Evolutionary conservation across 2,329 filamentous ascomycete genomes (phyloP), one percentile per base, ranked within the genome.

Genomic region (Talaromyces rugulosus): DNA sequence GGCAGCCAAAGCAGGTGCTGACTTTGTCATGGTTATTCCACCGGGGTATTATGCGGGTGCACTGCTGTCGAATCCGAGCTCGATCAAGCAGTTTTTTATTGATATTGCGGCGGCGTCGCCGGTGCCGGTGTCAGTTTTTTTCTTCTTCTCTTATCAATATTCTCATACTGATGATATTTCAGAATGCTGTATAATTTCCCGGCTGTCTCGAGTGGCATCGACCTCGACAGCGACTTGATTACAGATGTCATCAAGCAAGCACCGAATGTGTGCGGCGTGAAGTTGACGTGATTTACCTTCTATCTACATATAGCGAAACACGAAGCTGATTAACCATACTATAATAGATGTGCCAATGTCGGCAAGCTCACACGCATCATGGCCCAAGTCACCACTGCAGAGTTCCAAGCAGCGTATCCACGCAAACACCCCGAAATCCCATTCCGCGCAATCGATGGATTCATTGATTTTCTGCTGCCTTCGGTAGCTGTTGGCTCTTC

Each of bases 1-100:
- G 30, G 56, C 56, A 5, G 56, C 34, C 7, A 11, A 47, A 50
- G 56, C 40, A 44, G 56, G 89, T 11, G 56, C 56, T 16, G 56
- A 50, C 5, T 58, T 58, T 50, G 56, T 28, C 14, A 58, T 58
- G 56, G 40, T 58, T 5, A 58, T 58, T 50, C 56, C 56, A 2
- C 56, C 56, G 40, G 56, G 56, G 30, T 58, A 58, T 47, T 58
- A 58, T 58, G 56, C 56, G 12, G 56, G 56, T 4, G 56, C 56
- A 14, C 28, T 58, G 14, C 40, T 50, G 23, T 18, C 56, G 12
- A n/a, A 58, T 47, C 27, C 40, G 12, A 50, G 28, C 18, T 18
- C 56, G n/a, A 8, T 58, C 12, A 58, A 58, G 28, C 23, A 33
- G 23, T 58, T 58, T 50, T 47, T 58, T 16, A 7, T 58, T 16